These are phyloP conservation scores for Colletotrichum lupini DNA, from an alignment of 2,329 filamentous ascomycete genomes.

Conservation along the genomic window DNA sequence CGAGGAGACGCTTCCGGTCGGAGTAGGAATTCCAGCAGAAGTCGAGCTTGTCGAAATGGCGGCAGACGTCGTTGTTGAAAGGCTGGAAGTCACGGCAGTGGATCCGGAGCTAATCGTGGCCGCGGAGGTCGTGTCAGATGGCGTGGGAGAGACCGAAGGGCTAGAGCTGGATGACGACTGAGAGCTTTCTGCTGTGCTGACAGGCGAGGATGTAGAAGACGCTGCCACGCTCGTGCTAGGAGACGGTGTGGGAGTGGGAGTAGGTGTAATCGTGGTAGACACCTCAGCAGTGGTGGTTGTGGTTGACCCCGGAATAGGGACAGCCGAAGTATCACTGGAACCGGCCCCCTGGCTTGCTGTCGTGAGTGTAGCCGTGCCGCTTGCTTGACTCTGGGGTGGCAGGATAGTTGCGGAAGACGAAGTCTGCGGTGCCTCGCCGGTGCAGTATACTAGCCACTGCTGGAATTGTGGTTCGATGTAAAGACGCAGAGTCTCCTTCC, in stretches of 20 bases:
- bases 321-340: conserved; percentile 16
- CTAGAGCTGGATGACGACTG: neutral
- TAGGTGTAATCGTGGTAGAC: neutral
- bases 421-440: conserved; percentile 38
- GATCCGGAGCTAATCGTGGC: neutral
- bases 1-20: neutral
- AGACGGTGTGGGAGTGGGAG: neutral
- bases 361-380: neutral
- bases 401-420: conserved; percentile 36
- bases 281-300: conserved; percentile 7
- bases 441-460: conserved; percentile 61
- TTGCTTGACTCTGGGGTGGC: conserved; percentile 45
- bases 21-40: neutral
- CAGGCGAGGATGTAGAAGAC: conserved; percentile 7
- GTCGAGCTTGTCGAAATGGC: neutral
- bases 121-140: neutral
- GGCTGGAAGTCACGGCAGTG: neutral
- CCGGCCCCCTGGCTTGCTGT: conserved; percentile 35
- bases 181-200: neutral
- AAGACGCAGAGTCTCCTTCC: conserved; percentile 42
- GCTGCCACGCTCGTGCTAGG: conserved; percentile 5
- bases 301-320: conserved; percentile 21
- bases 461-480: conserved; percentile 52
- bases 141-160: neutral
- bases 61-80: neutral